Evolutionary conservation across 2,329 filamentous ascomycete species (phyloP).

Genomic region (Coleophoma cylindrospora): DNA sequence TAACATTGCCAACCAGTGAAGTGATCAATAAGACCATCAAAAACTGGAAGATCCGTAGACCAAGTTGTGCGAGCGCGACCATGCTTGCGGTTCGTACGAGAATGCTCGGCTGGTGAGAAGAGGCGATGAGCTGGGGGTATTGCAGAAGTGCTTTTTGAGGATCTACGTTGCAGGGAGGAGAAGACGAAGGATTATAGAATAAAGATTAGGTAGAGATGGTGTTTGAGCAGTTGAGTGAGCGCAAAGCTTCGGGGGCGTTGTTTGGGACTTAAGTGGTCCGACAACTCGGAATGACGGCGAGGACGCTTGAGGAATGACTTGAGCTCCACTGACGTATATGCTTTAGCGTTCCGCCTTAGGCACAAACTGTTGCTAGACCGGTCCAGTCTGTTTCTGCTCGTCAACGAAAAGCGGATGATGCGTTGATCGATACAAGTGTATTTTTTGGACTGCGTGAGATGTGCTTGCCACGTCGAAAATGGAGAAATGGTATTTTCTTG

Average conservation of each 20-base stretch:
- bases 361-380: too few relatives aligned
- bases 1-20: conserved; percentile 25
- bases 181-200: not conserved
- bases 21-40: conserved; percentile 23
- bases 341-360: not conserved
- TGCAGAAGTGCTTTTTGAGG: not conserved
- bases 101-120: not conserved
- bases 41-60: conserved; percentile 19
- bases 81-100: conserved; percentile 5
- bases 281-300: not conserved
- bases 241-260: not conserved
- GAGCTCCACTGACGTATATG: not conserved
- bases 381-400: too few relatives aligned
- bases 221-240: not conserved
- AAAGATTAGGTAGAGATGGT: not conserved
- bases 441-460: too few relatives aligned
- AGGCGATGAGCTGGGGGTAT: not conserved
- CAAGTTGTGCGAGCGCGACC: conserved; percentile 12
- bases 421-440: too few relatives aligned
- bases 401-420: too few relatives aligned
- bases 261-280: not conserved
- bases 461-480: too few relatives aligned
- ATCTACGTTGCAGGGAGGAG: not conserved
- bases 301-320: not conserved
- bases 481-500: too few relatives aligned